phyloP scores from a whole-genome alignment of 2,329 filamentous ascomycete species.

The Xylariaceae sp. region DNA sequence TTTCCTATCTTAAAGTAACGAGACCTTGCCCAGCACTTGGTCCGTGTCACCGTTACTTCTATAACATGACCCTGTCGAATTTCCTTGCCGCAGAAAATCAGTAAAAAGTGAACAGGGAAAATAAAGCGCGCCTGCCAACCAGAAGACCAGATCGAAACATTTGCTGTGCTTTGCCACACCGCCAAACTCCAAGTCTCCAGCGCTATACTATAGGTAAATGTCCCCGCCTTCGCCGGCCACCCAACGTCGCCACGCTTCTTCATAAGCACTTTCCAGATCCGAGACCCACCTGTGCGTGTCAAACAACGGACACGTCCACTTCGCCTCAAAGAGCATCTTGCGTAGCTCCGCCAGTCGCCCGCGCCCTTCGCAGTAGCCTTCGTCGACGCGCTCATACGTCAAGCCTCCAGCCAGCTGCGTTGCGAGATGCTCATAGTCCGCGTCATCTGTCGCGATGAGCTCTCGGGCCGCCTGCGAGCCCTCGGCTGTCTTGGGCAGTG shows the following conservation, averaged over 20 bases:
- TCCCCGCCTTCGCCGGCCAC: constrained; percentile 83
- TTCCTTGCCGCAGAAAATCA: constrained; percentile 5
- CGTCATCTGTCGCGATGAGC: constrained; percentile 72
- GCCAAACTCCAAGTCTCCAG: neutral
- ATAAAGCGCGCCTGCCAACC: constrained; percentile 1
- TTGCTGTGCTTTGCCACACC: too few relatives aligned
- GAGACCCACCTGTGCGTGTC: constrained; percentile 87
- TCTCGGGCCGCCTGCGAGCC: constrained; percentile 67
- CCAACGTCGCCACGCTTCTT: constrained; percentile 85
- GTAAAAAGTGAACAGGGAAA: constrained; percentile 2
- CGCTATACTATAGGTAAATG: constrained; percentile 64
- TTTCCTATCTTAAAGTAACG: constrained; percentile 27
- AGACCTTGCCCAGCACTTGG: constrained; percentile 36
- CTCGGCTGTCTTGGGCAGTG: constrained; percentile 68
- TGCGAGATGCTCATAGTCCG: constrained; percentile 78
- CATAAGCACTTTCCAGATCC: constrained; percentile 85
- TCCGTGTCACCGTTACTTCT: constrained; percentile 33
- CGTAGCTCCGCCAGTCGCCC: constrained; percentile 78
- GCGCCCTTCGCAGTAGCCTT: constrained; percentile 48
- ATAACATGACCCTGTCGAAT: constrained; percentile 19
- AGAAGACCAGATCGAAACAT: constrained; percentile 2
- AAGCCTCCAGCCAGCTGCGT: constrained; percentile 63
- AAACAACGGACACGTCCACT: constrained; percentile 85
- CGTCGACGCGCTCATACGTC: constrained; percentile 47
- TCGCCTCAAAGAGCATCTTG: constrained; percentile 73